phyloP scores from a whole-genome alignment of 2,329 filamentous ascomycete species.

The Fusarium incarnatum region DNA sequence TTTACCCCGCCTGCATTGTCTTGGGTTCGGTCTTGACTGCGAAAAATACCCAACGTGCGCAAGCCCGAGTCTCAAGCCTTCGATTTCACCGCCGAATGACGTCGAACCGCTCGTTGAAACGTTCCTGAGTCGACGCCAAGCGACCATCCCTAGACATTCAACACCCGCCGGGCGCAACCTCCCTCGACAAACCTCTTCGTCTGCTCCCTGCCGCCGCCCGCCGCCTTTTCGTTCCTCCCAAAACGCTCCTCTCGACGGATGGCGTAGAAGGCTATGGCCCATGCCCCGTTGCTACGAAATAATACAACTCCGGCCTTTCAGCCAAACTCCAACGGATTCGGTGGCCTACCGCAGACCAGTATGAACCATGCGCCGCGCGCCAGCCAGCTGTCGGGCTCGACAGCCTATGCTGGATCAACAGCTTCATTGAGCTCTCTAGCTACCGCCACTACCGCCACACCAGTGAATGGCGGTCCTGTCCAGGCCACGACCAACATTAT shows the following conservation, averaged over 20 bases:
- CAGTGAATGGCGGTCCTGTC: constrained; percentile 65
- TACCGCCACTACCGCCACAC: constrained; percentile 57
- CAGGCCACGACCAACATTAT: constrained; percentile 53
- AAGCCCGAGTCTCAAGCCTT: constrained; percentile 17
- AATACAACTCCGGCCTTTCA: constrained; percentile 68
- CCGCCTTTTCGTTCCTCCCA: constrained; percentile 16
- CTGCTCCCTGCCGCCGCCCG: constrained; percentile 18
- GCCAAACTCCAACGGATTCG: constrained; percentile 60
- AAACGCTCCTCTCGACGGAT: constrained; percentile 50
- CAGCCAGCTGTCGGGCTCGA: constrained; percentile 73
- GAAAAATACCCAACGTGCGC: constrained; percentile 14
- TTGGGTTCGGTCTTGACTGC: constrained; percentile 1
- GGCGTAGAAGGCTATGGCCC: constrained; percentile 65
- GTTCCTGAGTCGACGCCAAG: constrained; percentile 40
- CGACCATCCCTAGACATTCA: constrained; percentile 31
- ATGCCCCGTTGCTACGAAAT: constrained; percentile 69
- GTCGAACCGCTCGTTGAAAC: constrained; percentile 39
- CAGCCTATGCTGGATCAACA: constrained; percentile 64
- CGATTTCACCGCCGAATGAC: constrained; percentile 47
- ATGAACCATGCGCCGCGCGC: constrained; percentile 67
- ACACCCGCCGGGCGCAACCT: constrained; percentile 21
- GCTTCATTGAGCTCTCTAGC: constrained; percentile 64
- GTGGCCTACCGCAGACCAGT: constrained; percentile 57
- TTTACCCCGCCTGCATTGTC: constrained; percentile 34
- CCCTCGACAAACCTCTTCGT: constrained; percentile 27